Conservation (phyloP, 352 stramenopile genomes). For the Pythium brassicae region DNA sequence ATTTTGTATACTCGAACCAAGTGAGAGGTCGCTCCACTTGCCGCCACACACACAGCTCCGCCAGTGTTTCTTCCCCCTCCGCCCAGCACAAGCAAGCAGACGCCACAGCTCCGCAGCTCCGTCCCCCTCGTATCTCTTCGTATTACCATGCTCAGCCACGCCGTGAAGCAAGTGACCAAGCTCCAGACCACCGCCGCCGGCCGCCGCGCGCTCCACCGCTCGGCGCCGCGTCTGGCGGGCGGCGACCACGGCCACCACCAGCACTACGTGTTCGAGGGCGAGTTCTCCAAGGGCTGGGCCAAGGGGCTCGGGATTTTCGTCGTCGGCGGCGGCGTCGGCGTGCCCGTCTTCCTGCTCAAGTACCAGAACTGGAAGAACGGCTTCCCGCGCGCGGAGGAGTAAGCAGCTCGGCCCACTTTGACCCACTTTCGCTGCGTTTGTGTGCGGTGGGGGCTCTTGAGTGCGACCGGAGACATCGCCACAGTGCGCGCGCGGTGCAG, state of each 20-base stretch:
- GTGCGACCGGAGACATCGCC: too few species aligned
- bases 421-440: background rate
- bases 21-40: background rate
- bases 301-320: slow-evolving; percentile 54
- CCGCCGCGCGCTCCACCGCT: slow-evolving; percentile 69
- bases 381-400: slow-evolving; percentile 67
- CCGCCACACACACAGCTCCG: too few species aligned
- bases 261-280: slow-evolving; percentile 80
- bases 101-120: background rate
- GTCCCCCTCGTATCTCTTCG: too few species aligned
- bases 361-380: slow-evolving; percentile 91
- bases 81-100: slow-evolving; percentile 1
- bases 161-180: slow-evolving; percentile 72
- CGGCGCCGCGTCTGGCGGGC: slow-evolving; percentile 64
- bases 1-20: too few species aligned
- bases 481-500: too few species aligned
- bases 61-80: slow-evolving; percentile 16
- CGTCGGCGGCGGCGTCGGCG: slow-evolving; percentile 53
- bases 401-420: slow-evolving; percentile 18
- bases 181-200: slow-evolving; percentile 38
- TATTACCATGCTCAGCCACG: slow-evolving; percentile 39
- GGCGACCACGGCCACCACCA: slow-evolving; percentile 75
- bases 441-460: too few species aligned
- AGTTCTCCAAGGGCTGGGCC: slow-evolving; percentile 74
- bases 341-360: slow-evolving; percentile 61